Evolutionary conservation across 2,329 filamentous ascomycete genomes (phyloP), one percentile per base, ranked within the genome.

Genomic region (Malbranchea cinnamomea): DNA sequence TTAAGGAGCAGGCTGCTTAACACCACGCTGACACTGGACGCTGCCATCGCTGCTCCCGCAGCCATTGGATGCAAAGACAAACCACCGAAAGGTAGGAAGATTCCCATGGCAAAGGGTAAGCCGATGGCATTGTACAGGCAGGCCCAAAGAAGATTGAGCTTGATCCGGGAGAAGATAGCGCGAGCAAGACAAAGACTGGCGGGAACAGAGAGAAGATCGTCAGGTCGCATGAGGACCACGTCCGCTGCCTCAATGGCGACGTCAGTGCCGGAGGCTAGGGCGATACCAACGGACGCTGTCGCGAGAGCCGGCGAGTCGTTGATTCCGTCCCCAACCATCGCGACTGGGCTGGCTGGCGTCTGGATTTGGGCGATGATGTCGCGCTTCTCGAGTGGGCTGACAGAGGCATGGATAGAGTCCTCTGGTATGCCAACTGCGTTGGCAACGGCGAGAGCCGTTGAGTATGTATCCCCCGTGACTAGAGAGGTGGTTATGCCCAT

Each of bases 281-380:
- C 85, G 42, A 98, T 93, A 39, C 89, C 89, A 16, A 95, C 74
- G 43, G 92, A 76, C 7, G 89, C 85, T 0, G 84, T 92, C 0
- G 84, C 89, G 7, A 98, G 71, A 1, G 89, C 89, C 0, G 89
- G 89, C 0, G 84, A 93, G 60, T 98, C 89, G 56, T 98, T 98
- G 67, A 98, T 94, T 23, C 89, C 89, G 53, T 98, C 89, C 30
- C 89, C 85, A 9, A 95, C 85, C 89, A 98, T 98, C 42, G 82
- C 89, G 15, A 95, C 82, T 44, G 84, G 71, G 37, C 83, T 83
- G 36, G 83, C 82, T 29, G 65, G 55, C 0, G 65, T 62, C 57
- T 94, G 83, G 11, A 95, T 67, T 31, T 77, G 62, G 28, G 73
- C 70, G 44, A 98, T 68, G 42, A 95, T 91, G 16, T 68, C 63